Conservation (phyloP, 371 early-diverging fungal genomes). For the Quaeritorhiza haematococci region DNA sequence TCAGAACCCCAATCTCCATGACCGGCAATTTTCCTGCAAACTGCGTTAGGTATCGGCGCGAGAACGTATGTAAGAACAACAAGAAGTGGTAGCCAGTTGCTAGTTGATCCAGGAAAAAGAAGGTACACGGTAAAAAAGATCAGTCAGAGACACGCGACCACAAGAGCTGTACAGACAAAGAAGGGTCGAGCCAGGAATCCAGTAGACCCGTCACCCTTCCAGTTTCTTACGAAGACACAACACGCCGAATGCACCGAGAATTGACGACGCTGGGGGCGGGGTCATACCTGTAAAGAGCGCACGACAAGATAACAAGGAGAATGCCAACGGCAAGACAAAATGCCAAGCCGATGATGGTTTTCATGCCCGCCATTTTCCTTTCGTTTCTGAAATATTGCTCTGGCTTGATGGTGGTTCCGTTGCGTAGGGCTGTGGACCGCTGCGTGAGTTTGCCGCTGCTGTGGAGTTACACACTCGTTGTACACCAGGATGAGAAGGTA, state of each 20-base stretch:
- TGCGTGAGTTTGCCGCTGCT: too few relatives aligned
- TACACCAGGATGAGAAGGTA: too few relatives aligned
- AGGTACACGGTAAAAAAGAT: neutral
- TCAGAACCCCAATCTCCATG: conserved; percentile 71
- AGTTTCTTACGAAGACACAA: too few relatives aligned
- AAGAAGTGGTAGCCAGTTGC: conserved; percentile 90
- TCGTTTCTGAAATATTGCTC: too few relatives aligned
- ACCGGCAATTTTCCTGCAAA: conserved; percentile 71
- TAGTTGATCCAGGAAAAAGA: conserved; percentile 12
- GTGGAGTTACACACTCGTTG: too few relatives aligned
- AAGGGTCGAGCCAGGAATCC: too few relatives aligned
- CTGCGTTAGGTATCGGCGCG: conserved; percentile 85
- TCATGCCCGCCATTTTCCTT: too few relatives aligned
- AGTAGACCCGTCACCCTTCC: too few relatives aligned
- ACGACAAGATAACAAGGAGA: conserved; percentile 84
- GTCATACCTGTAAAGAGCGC: conserved; percentile 78
- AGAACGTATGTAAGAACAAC: conserved; percentile 82
- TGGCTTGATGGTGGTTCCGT: too few relatives aligned
- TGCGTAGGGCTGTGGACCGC: too few relatives aligned
- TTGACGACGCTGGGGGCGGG: neutral
- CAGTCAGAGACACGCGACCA: too few relatives aligned
- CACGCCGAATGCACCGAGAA: neutral
- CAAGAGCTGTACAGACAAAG: too few relatives aligned
- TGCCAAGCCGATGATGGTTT: conserved; percentile 77
- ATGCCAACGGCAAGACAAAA: conserved; percentile 86